phyloP scores from a whole-genome alignment of 768 basidiomycete species.

The Leccinellum albellum region DNA sequence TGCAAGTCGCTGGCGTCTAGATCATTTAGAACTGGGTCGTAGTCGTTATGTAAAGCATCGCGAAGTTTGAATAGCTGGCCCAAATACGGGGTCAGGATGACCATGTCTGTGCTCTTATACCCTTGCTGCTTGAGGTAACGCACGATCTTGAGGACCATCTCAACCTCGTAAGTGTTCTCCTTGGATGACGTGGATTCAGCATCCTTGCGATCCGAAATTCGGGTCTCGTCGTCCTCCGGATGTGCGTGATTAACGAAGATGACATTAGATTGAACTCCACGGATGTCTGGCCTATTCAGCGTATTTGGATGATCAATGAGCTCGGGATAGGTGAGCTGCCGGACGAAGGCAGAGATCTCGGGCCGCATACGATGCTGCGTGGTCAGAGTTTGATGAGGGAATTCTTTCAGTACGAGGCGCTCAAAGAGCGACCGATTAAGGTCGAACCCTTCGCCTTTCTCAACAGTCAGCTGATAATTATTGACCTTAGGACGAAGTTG shows the following conservation, averaged over 20 bases:
- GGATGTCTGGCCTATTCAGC: constrained; percentile 44
- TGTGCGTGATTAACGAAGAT: constrained; percentile 58
- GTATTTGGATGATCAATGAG: constrained; percentile 57
- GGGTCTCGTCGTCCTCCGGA: constrained; percentile 48
- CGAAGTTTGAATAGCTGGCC: constrained; percentile 57
- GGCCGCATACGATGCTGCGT: constrained; percentile 73
- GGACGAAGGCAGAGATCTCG: constrained; percentile 64
- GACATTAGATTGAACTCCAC: constrained; percentile 55
- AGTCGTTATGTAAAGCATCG: constrained; percentile 38
- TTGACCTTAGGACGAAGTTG: constrained; percentile 75
- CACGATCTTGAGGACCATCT: constrained; percentile 65
- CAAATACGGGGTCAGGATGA: constrained; percentile 66
- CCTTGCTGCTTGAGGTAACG: constrained; percentile 68
- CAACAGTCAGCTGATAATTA: constrained; percentile 58
- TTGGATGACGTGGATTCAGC: constrained; percentile 51
- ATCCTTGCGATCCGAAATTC: constrained; percentile 46
- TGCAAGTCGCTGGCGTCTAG: constrained; percentile 59
- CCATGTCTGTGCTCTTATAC: constrained; percentile 56
- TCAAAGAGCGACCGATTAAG: constrained; percentile 69
- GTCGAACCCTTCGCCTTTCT: constrained; percentile 67
- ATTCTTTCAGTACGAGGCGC: constrained; percentile 57
- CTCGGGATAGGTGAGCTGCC: constrained; percentile 63
- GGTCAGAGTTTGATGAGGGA: constrained; percentile 54
- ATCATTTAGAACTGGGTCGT: constrained; percentile 62
- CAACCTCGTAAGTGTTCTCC: constrained; percentile 55